These are phyloP conservation scores for Trichoderma erinaceum DNA, from an alignment of 495 filamentous ascomycete genomes.

Conservation along the genomic window DNA sequence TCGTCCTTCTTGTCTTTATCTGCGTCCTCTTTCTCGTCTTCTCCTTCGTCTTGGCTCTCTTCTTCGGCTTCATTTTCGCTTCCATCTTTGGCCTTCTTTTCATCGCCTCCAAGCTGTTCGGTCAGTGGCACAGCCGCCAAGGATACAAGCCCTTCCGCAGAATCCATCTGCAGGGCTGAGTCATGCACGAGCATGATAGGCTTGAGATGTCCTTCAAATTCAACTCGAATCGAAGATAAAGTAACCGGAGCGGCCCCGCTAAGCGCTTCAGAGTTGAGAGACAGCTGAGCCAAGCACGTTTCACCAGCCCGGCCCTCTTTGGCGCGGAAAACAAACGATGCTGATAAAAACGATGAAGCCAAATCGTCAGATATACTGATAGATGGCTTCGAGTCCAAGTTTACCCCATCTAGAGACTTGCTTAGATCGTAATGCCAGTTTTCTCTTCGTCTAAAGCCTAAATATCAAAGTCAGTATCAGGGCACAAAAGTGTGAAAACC, in stretches of 20 bases:
- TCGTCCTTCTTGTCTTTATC: background rate
- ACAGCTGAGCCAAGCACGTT: slow-evolving; percentile 62
- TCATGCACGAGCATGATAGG: slow-evolving; percentile 45
- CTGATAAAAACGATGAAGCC: slow-evolving; percentile 61
- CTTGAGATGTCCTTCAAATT: slow-evolving; percentile 63
- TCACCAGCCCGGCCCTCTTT: slow-evolving; percentile 82
- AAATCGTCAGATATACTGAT: slow-evolving; percentile 62
- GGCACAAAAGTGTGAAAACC: slow-evolving; percentile 16
- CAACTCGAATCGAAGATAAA: slow-evolving; percentile 58
- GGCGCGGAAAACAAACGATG: slow-evolving; percentile 66
- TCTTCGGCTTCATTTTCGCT: background rate
- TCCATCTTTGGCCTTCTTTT: background rate
- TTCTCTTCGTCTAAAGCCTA: slow-evolving; percentile 55
- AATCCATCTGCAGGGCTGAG: background rate
- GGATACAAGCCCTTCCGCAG: background rate
- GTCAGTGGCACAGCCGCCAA: background rate
- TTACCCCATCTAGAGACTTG: slow-evolving; percentile 54
- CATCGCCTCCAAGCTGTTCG: slow-evolving; percentile 7
- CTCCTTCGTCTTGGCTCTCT: slow-evolving; percentile 13
- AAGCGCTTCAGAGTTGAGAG: slow-evolving; percentile 64
- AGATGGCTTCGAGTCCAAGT: slow-evolving; percentile 51
- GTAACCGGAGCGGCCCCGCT: slow-evolving; percentile 54
- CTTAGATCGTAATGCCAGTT: slow-evolving; percentile 71
- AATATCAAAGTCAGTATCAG: slow-evolving; percentile 15
- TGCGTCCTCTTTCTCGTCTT: slow-evolving; percentile 27